Base-by-base conservation (phyloP, 768 basidiomycete genomes). In the Saitozyma podzolica region DNA sequence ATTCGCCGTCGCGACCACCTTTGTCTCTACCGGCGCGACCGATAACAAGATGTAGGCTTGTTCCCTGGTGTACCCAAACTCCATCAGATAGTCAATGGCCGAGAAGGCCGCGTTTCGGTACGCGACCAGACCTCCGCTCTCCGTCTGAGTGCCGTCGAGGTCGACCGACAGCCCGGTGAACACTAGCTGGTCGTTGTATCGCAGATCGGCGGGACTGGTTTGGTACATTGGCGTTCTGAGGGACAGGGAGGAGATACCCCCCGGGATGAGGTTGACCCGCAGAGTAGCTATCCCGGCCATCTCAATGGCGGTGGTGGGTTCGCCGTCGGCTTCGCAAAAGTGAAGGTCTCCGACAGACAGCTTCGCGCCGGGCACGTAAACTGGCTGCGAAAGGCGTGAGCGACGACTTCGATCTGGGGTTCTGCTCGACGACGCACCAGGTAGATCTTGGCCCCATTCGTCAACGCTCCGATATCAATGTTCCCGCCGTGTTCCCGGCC, bases 71-170 rank as follows among this genome's bases (percentile, higher is more conserved):
- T 89, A 89, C 20, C 89, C 89, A 55, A 89, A 81, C 85, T 88
- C 61, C 45, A 51, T 58, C 50, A 91, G 81, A 75, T 91, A 90
- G 2, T 84, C 83, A 56, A 91, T 90, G 2, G 87, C 84, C 68
- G 89, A 89, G 58, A 89, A 79, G 0, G 89, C 88, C 6, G 89
- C 89, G 78, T 89, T 88, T 73, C 90, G 89, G 75, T 88, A 90
- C 3, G 89, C 89, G 16, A 88, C 41, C 37, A 64, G 37, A 8
- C 65, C 62, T 20, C 52, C 41, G 29, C 63, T 39, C 20, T 64
- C 47, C 8, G 61, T 61, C 40, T 65, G 67, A 68, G 87, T 85
- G 1, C 89, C 89, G 49, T 65, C 53, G 2, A 48, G 19, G 56
- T 45, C 42, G n/a, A 89, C 88, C 47, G 87, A 85, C 67, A 90